Percentiles rank a stretch among this genome's conserved stretches.
These are phyloP conservation scores for Sinapis alba DNA, from an alignment of 441 rosid species.

Conservation along the genomic window DNA sequence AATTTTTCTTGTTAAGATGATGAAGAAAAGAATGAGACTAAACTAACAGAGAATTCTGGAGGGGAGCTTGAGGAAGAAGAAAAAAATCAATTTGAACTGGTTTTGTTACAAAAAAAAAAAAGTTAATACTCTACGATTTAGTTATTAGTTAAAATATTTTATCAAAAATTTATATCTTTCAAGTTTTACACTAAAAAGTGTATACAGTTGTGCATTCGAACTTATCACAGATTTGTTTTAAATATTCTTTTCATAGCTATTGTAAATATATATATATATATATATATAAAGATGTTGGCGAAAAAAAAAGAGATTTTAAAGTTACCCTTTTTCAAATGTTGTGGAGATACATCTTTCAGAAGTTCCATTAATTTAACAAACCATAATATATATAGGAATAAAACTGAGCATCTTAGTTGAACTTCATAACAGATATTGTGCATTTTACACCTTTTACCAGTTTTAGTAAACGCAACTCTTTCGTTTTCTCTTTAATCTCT, in stretches of 20 bases:
- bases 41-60: neutral
- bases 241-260: too few species aligned
- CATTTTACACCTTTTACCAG: too few species aligned
- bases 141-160: too few species aligned
- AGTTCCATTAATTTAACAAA: neutral
- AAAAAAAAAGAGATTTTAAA: neutral
- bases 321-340: neutral
- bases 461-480: too few species aligned
- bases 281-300: neutral
- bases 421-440: too few species aligned
- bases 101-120: too few species aligned
- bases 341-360: neutral
- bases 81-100: neutral
- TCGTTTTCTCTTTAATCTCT: neutral
- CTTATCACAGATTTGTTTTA: neutral
- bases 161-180: too few species aligned
- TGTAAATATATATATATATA: too few species aligned
- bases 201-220: neutral
- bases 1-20: neutral
- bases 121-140: too few species aligned
- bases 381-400: neutral
- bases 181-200: neutral
- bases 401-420: neutral
- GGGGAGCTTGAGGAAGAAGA: neutral
- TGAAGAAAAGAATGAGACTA: neutral